Evolutionary conservation across 352 stramenopile species (phyloP), one percentile per base, ranked within the genome.

Genomic region (Aphanomyces cochlioides): DNA sequence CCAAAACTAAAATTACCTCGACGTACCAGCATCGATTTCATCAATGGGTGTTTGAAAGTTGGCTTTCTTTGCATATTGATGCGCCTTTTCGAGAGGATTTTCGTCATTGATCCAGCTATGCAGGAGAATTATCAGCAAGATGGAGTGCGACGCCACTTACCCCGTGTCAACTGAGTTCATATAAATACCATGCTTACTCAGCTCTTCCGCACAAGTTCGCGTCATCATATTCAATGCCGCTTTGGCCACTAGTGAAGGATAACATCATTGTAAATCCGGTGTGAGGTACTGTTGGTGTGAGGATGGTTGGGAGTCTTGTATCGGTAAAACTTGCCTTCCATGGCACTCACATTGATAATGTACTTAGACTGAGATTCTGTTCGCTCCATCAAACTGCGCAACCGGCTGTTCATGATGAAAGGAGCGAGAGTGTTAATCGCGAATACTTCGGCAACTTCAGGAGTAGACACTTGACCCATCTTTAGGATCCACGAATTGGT

Each of bases 91-190:
- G 39, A 98, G 73, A 47, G 96, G 96, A 82, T 98, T 98, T 75
- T 99, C 96, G 78, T 98, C 95, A 79, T 99, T 99, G 80, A 99
- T 98, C 96, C 96, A 99, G 71, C 87, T 91, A 66, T 3, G 28
- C 28, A 28, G 28, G 3, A 13, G 12, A 47, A 45, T 45, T 6
- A 37, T 50, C 1, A 36, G 53, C 38, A 47, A 66, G 56, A 66
- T 45, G 54, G 36, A 15, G 57, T 40, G 37, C 48, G 21, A 54
- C 38, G 7, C 41, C 17, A 79, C 82, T 72, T 74, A 92, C 78
- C 96, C 96, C 17, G 96, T 99, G 80, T 99, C 96, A n/a, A 99
- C 94, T 47, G 88, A 95, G 73, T 97, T 99, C 96, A 99, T 99
- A 75, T 90, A 99, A 68, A 99, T 98, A 66, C 84, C 75, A 8